Conservation (phyloP, 371 early-diverging fungal genomes). For the Thermomucor indicae-seudaticae region DNA sequence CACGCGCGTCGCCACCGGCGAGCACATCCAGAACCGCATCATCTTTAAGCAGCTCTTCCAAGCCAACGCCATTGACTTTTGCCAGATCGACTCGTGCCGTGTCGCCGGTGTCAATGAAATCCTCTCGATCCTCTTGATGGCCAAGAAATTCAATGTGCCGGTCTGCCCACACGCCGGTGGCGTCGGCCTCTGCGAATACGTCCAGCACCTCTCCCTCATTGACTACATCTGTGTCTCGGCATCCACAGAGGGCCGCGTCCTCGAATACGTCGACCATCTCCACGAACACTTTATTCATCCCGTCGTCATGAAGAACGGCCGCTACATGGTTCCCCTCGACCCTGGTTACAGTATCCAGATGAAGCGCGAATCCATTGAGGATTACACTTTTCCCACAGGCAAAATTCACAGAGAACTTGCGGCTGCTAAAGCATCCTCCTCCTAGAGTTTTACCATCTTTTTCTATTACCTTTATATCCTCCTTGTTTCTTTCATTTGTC, state of each 20-base stretch:
- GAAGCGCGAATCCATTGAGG: constrained; percentile 46
- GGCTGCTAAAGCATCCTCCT: background rate
- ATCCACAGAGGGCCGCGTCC: constrained; percentile 35
- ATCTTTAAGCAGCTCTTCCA: constrained; percentile 53
- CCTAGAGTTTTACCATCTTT: background rate
- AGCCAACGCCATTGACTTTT: constrained; percentile 47
- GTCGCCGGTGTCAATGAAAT: constrained; percentile 49
- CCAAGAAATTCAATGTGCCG: constrained; percentile 46
- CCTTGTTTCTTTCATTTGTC: background rate
- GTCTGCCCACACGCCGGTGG: constrained; percentile 53
- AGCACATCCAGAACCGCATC: constrained; percentile 49
- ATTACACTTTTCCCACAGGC: constrained; percentile 43
- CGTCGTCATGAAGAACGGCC: constrained; percentile 38
- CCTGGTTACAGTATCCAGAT: constrained; percentile 48
- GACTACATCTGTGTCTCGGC: constrained; percentile 48
- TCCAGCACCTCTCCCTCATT: constrained; percentile 47
- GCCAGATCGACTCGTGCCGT: constrained; percentile 50
- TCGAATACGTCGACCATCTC: constrained; percentile 49
- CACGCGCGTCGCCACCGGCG: constrained; percentile 47
- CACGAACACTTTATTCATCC: constrained; percentile 49
- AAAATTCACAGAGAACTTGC: constrained; percentile 20
- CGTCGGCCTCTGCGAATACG: constrained; percentile 47
- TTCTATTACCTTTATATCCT: background rate
- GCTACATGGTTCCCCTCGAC: constrained; percentile 32
- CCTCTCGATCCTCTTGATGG: constrained; percentile 48